phyloP scores from a whole-genome alignment of 2,329 filamentous ascomycete species.

The Epichloe elymi region DNA sequence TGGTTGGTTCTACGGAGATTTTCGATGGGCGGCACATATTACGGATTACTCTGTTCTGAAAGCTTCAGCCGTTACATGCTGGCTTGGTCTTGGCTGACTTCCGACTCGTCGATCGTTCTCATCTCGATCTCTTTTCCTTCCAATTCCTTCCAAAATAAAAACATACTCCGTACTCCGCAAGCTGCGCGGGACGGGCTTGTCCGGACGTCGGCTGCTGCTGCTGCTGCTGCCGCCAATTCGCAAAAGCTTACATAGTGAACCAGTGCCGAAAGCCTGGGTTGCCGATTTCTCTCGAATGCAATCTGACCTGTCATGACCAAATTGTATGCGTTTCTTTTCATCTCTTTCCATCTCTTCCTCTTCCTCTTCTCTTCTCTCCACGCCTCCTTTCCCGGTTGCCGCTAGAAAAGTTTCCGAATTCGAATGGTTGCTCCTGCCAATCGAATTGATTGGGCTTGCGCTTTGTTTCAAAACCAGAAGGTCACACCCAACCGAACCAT shows the following conservation, averaged over 20 bases:
- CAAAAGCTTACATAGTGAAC: background rate
- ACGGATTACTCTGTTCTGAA: background rate
- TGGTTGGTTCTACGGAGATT: background rate
- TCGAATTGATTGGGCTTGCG: background rate
- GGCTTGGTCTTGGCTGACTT: background rate
- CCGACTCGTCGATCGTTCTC: background rate
- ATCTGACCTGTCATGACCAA: slow-evolving; percentile 1
- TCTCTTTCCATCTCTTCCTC: background rate
- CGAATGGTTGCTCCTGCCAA: background rate
- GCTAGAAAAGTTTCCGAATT: background rate
- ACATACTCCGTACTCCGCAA: background rate
- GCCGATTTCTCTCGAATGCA: background rate
- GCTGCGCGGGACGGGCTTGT: slow-evolving; percentile 1
- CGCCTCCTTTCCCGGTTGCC: background rate
- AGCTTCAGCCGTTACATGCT: background rate
- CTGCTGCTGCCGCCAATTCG: background rate
- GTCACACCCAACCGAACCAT: background rate
- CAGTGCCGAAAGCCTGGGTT: background rate
- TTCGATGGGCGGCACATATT: background rate
- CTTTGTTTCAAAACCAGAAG: background rate
- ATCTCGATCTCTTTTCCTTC: too few relatives aligned
- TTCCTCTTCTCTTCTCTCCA: background rate
- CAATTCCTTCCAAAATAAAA: too few relatives aligned
- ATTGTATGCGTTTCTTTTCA: background rate
- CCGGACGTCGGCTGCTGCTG: background rate